Base-by-base conservation (phyloP, 768 basidiomycete genomes). In the Amanita muscaria region DNA sequence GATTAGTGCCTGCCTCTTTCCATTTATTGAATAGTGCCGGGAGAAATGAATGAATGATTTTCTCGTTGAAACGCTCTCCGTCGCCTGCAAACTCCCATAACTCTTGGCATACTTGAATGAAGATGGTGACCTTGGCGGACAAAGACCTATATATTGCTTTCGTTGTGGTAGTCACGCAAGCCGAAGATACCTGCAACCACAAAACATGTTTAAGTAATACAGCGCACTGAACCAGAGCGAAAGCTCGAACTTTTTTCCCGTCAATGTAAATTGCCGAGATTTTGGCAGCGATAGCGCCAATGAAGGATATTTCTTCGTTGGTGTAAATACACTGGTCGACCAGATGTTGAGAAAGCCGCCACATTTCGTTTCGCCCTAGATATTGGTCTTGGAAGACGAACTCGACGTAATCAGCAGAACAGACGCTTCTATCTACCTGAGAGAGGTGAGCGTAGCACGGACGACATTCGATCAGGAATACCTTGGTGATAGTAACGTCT, bases 81-180 rank as follows among this genome's bases (percentile, higher is more conserved):
- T 98, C 96, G 27, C 88, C 91, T 18, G 92, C 77, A 57, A 98
- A 98, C 55, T 96, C 88, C 89, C 90, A 98, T 44, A 96, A 77
- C 58, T 98, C 96, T 38, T 83, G 79, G 59, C 91, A 94, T 12
- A 99, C 86, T 69, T 97, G 93, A 38, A 99, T 90, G 61, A 96
- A 94, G 45, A 98, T 83, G 15, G 88, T 96, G 27, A 85, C 75
- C 56, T 86, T 90, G 33, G 93, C 91, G 1, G 91, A 93, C 35
- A 92, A 77, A 10, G 90, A 90, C 32, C 96, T 76, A 55, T 83
- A 93, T 24, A 99, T 79, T 10, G 85, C 67, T 60, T 91, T 93
- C 7, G 94, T 97, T n/a, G 76, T 65, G 19, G 83, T 62, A 2
- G 85, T 87, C 51, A 96, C 74, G 46, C 78, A 80, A 1, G 82